A percentile compares a stretch with the other conserved stretches of the same genome.
phyloP scores from a whole-genome alignment of 371 early-diverging fungal genomes.

The Mucor ambiguus region DNA sequence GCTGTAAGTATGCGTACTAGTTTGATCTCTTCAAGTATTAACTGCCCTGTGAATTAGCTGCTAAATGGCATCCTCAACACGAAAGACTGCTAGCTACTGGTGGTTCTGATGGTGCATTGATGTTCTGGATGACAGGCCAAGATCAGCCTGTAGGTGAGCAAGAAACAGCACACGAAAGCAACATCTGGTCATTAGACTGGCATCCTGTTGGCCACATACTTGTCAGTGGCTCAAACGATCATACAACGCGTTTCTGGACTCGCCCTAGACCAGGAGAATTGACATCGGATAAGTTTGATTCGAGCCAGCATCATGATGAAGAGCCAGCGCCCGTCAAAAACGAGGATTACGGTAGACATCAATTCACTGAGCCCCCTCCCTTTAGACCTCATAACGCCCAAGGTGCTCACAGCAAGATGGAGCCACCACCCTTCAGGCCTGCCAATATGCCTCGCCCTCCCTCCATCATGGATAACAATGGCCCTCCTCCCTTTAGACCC shows the following conservation, averaged over 20 bases:
- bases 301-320: conserved; percentile 57
- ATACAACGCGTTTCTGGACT: conserved; percentile 99
- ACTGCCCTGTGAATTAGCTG: conserved; percentile 47
- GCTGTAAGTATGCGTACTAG: conserved; percentile 59
- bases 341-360: conserved; percentile 43
- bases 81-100: conserved; percentile 94
- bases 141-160: conserved; percentile 72
- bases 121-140: conserved; percentile 92
- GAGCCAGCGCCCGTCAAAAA: conserved; percentile 32
- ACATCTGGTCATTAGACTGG: conserved; percentile 99
- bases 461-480: conserved; percentile 14
- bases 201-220: conserved; percentile 99
- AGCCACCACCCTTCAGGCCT: conserved; percentile 46
- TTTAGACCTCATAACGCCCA: conserved; percentile 45
- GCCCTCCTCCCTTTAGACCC: conserved; percentile 43
- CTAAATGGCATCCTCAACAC: conserved; percentile 96
- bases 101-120: conserved; percentile 93
- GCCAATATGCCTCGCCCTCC: conserved; percentile 15
- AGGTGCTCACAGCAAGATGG: conserved; percentile 30
- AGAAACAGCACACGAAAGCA: conserved; percentile 92
- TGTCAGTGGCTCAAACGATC: conserved; percentile 97
- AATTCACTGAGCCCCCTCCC: conserved; percentile 47
- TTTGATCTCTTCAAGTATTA: neutral
- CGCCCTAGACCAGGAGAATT: conserved; percentile 93
- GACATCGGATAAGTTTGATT: conserved; percentile 60